These are phyloP conservation scores for Candida glaebosa DNA, from an alignment of 805 yeast species.

Conservation along the genomic window DNA sequence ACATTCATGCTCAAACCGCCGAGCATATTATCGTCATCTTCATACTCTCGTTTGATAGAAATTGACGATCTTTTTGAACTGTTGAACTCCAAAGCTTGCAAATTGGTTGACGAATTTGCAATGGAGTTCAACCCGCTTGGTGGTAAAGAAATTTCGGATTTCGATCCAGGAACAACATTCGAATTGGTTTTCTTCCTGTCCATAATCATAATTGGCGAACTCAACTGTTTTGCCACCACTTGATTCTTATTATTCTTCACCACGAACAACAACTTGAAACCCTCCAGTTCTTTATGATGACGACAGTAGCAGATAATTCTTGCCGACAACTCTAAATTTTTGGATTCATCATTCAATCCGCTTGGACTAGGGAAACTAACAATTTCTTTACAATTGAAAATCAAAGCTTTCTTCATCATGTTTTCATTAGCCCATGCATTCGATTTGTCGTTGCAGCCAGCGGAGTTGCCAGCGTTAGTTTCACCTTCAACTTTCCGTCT, in stretches of 20 bases:
- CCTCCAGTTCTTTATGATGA: conserved; percentile 86
- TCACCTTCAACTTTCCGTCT: conserved; percentile 72
- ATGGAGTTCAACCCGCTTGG: conserved; percentile 10
- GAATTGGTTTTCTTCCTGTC: conserved; percentile 74
- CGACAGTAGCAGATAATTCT: conserved; percentile 94
- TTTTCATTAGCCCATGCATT: conserved; percentile 74
- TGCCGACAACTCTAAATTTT: conserved; percentile 51
- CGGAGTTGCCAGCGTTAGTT: conserved; percentile 9
- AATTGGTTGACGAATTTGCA: conserved; percentile 20
- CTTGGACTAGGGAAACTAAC: conserved; percentile 66
- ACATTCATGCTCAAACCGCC: conserved; percentile 8
- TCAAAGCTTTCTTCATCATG: conserved; percentile 75
- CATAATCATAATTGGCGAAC: conserved; percentile 84
- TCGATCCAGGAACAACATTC: conserved; percentile 17
- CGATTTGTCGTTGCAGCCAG: conserved; percentile 47
- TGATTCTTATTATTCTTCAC: conserved; percentile 58
- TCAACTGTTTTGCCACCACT: conserved; percentile 67
- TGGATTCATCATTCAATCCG: conserved; percentile 31
- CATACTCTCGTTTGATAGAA: conserved; percentile 6
- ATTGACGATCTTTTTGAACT: conserved; percentile 6
- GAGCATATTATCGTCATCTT: conserved; percentile 6
- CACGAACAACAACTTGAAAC: conserved; percentile 71
- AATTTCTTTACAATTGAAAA: conserved; percentile 88
- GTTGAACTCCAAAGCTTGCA: conserved; percentile 9
- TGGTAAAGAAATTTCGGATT: conserved; percentile 14